Conservation (phyloP, 805 yeast genomes). For the Brettanomyces anomalus region DNA sequence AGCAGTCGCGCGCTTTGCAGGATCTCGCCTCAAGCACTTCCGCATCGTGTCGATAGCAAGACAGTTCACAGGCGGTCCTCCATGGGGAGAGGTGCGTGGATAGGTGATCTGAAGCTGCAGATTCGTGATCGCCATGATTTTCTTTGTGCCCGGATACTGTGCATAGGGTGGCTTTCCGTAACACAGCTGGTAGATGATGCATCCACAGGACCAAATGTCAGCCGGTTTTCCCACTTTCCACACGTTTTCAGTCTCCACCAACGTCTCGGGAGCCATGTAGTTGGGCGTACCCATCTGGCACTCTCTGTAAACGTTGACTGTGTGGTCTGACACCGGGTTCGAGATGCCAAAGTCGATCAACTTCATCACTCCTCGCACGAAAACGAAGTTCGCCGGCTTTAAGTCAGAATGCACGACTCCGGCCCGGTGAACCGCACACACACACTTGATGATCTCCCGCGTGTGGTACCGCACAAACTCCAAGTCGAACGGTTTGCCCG, state of each 20-base stretch:
- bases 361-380: slow-evolving; percentile 77
- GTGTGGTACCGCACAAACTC: slow-evolving; percentile 76
- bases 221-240: slow-evolving; percentile 91
- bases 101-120: slow-evolving; percentile 65
- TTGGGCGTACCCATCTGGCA: slow-evolving; percentile 93
- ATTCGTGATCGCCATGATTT: slow-evolving; percentile 78
- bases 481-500: slow-evolving; percentile 48
- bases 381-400: slow-evolving; percentile 62
- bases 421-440: slow-evolving; percentile 75
- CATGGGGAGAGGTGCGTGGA: slow-evolving; percentile 33
- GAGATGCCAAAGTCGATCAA: slow-evolving; percentile 94
- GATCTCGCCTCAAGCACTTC: slow-evolving; percentile 65
- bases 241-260: slow-evolving; percentile 42
- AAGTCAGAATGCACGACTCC: slow-evolving; percentile 56
- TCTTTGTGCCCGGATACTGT: slow-evolving; percentile 60
- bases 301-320: slow-evolving; percentile 82
- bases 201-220: slow-evolving; percentile 97
- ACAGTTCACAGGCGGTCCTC: slow-evolving; percentile 18
- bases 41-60: slow-evolving; percentile 58
- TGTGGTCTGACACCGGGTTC: slow-evolving; percentile 88
- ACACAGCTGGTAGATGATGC: slow-evolving; percentile 90
- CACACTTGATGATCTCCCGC: slow-evolving; percentile 71
- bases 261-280: slow-evolving; percentile 97
- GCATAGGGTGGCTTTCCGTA: slow-evolving; percentile 93
- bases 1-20: slow-evolving; percentile 55